Evolutionary conservation across 108 stramenopile species (phyloP), one percentile per base, ranked within the genome.

Genomic region (Skeletonema marinoi): DNA sequence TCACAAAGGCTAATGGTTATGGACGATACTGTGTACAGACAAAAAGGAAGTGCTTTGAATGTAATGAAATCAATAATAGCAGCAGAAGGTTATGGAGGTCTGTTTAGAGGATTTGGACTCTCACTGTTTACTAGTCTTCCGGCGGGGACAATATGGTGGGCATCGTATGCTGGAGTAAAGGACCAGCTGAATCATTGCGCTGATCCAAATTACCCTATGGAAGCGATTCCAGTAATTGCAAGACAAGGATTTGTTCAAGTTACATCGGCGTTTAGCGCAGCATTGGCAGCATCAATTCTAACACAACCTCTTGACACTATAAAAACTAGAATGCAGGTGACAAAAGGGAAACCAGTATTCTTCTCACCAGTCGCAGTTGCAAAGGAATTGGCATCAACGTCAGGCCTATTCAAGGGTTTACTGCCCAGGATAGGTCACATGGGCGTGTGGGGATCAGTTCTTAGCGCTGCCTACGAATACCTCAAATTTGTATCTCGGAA

Each of bases 111-210:
- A 12, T 87, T 87, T 74, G 81, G 87, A 25, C 44, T 87, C 17
- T 79, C 81, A 16, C 64, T 87, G 10, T 85, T 87, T 8, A 85
- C 77, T 6, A 82, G 81, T 30, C 19, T 87, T 12, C 87, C 87
- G n/a, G 68, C 84, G 16, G 87, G 87, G 21, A 79, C 65, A 42
- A 70, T 85, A 13, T 87, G 87, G 87, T 87, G 87, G 87, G 87
- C 80, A 6, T 78, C 75, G 2, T 87, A 87, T 62, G 71, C 72
- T 51, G 84, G 87, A 42, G 56, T 60, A 21, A 82, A 83, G 62
- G 74, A 87, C 48, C 73, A 83, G 48, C 41, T 83, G 60, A 65
- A 61, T 65, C 29, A 25, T 21, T 75, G 17, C 32, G 9, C 39
- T 30, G 32, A 35, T 39, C 42, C 51, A 60, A 12, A 50, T n/a